Base-by-base conservation (phyloP, 805 yeast species). In the Naumovozyma dairenensis region DNA sequence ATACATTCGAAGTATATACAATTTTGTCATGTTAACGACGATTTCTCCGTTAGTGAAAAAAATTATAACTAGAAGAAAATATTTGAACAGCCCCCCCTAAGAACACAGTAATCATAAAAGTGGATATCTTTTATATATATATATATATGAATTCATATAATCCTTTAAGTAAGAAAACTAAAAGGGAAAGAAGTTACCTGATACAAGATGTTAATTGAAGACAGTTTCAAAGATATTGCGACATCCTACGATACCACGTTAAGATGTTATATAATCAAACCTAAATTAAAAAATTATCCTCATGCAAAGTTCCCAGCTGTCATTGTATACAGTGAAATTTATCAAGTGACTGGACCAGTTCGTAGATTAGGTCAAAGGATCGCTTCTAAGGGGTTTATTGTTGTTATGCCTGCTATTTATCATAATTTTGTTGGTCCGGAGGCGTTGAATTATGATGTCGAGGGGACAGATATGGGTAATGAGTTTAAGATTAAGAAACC, bases 311-410 rank as follows among this genome's bases (percentile, higher is more conserved):
- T 80, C 50, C 92, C 93, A 1, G 93, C 81, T 25, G 92, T 82
- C 2, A 57, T 82, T 21, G 83, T 80, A 12, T 81, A 74, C 59
- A 74, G 83, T 35, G 93, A 81, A 55, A 81, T 81, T 44, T 81
- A 81, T 56, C 93, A 82, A 57, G 89, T 65, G 12, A 77, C 84
- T 6, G 93, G 93, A 0, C 92, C 93, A 3, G 93, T 81, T 19
- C 61, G 80, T 5, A 62, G 92, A 40, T 77, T 81, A 50, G 89
- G 84, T 20, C 77, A 77, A 46, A 77, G 71, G 44, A 81, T 81
- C 48, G 89, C 89, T 1, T 75, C 83, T 16, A 80, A 77, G 50
- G 93, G 93, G 0, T 81, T 71, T 55, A 75, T 81, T 32, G 85
- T 74, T 18, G 81, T 77, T n/a, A 78, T 80, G 16, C 92, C 92